A percentile compares a stretch with the other conserved stretches of the same genome.
phyloP scores from a whole-genome alignment of 1,284 basidiomycete species.

The Tilletia horrida region DNA sequence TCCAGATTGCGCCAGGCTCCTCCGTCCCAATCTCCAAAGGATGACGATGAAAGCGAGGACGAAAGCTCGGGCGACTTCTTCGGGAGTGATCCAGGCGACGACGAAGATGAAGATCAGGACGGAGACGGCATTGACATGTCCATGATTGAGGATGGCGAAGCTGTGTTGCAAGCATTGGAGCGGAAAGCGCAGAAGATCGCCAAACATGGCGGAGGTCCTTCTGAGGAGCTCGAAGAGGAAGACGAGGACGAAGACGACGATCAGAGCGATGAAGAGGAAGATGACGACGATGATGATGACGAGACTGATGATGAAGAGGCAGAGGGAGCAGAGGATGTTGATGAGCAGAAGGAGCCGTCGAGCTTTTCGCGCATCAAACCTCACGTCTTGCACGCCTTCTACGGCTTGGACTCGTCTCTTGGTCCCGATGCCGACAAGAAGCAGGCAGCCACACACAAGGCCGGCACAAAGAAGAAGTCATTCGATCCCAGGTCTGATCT shows the following conservation, averaged over 20 bases:
- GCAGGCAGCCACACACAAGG: not conserved
- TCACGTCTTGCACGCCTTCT: slow-evolving; percentile 37
- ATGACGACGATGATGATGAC: slow-evolving; percentile 7
- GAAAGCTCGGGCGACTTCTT: not conserved
- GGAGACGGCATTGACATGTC: no score
- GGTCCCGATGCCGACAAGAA: not conserved
- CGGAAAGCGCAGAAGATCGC: not conserved
- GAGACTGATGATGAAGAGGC: slow-evolving; percentile 18
- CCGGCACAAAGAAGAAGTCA: not conserved
- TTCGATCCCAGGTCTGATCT: not conserved
- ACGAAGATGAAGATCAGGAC: not conserved
- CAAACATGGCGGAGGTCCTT: not conserved
- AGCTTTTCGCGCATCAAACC: slow-evolving; percentile 49
- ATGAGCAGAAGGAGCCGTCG: slow-evolving; percentile 34
- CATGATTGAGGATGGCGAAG: slow-evolving; percentile 3
- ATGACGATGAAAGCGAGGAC: slow-evolving; percentile 1
- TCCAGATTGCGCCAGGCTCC: not conserved
- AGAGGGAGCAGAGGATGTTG: slow-evolving; percentile 1
- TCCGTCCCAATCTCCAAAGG: not conserved
- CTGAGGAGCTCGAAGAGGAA: not conserved
- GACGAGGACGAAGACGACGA: slow-evolving; percentile 15
- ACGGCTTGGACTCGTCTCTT: slow-evolving; percentile 27
- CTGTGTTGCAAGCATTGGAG: not conserved
- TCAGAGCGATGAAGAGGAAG: not conserved
- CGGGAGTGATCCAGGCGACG: not conserved